Percentiles rank a stretch among this genome's conserved stretches.
These are phyloP conservation scores for Phytophthora colocasiae DNA, from an alignment of 352 stramenopile genomes.

Conservation along the genomic window DNA sequence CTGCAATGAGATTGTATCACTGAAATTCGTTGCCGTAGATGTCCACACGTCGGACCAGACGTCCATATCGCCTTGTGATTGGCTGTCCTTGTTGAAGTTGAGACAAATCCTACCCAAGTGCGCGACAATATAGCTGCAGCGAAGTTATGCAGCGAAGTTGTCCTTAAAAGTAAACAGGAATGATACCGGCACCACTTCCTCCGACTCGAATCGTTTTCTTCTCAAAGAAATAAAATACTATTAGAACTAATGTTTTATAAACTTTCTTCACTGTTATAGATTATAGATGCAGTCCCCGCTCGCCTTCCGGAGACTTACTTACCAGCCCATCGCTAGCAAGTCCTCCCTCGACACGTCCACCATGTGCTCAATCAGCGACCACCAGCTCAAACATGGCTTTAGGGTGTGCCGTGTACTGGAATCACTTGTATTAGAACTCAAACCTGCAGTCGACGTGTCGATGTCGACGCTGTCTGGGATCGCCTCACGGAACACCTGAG, in stretches of 20 bases:
- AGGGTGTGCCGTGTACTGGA: neutral
- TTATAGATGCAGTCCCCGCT: too few species aligned
- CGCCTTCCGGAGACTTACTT: neutral
- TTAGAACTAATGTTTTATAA: too few species aligned
- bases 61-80: too few species aligned
- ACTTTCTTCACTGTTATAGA: too few species aligned
- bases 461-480: slow-evolving; percentile 7
- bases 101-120: neutral
- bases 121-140: neutral
- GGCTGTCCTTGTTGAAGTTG: too few species aligned
- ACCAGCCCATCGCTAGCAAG: slow-evolving; percentile 15
- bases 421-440: neutral
- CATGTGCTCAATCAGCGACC: slow-evolving; percentile 19
- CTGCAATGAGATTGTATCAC: neutral
- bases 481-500: neutral
- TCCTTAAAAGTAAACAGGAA: too few species aligned
- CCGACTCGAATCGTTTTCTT: too few species aligned
- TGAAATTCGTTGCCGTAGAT: neutral
- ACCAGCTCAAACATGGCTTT: slow-evolving; percentile 12
- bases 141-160: too few species aligned
- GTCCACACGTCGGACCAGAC: too few species aligned
- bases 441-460: neutral
- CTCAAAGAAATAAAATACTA: too few species aligned
- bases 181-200: neutral
- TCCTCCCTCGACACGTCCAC: slow-evolving; percentile 14